Percentiles rank a stretch among this genome's conserved stretches.
Conservation (phyloP, 257 asterid species). For the Pogostemon cablin region DNA sequence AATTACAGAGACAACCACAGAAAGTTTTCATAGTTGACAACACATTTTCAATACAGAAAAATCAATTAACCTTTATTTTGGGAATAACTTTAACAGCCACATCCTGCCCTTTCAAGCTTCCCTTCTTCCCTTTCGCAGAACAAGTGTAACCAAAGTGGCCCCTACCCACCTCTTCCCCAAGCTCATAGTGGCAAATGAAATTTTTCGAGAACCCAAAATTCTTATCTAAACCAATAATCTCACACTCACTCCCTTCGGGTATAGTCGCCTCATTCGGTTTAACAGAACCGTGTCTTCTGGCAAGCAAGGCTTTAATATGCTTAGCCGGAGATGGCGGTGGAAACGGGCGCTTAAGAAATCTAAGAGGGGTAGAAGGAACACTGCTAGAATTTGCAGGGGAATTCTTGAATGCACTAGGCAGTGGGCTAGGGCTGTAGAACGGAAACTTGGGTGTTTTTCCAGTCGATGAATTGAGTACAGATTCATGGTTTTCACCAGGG, state of each 20-base stretch:
- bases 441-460: constrained; percentile 92
- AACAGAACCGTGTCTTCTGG: constrained; percentile 83
- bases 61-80: constrained; percentile 67
- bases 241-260: constrained; percentile 96
- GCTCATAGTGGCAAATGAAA: constrained; percentile 61
- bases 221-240: constrained; percentile 72
- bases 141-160: constrained; percentile 97
- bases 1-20: constrained; percentile 25
- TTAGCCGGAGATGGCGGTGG: constrained; percentile 99
- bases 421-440: constrained; percentile 93
- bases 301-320: constrained; percentile 86
- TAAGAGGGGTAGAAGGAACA: constrained; percentile 79
- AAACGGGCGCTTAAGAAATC: constrained; percentile 81
- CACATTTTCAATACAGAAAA: not conserved
- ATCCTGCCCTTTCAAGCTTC: constrained; percentile 82
- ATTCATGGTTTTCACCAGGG: constrained; percentile 54
- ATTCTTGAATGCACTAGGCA: constrained; percentile 71
- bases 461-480: constrained; percentile 49
- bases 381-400: constrained; percentile 84
- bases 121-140: constrained; percentile 77
- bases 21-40: not conserved
- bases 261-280: constrained; percentile 90
- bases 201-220: constrained; percentile 76
- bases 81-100: constrained; percentile 94
- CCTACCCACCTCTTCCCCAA: constrained; percentile 87